phyloP scores from a whole-genome alignment of 2,329 filamentous ascomycete species.

The Cladobotryum protrusum region DNA sequence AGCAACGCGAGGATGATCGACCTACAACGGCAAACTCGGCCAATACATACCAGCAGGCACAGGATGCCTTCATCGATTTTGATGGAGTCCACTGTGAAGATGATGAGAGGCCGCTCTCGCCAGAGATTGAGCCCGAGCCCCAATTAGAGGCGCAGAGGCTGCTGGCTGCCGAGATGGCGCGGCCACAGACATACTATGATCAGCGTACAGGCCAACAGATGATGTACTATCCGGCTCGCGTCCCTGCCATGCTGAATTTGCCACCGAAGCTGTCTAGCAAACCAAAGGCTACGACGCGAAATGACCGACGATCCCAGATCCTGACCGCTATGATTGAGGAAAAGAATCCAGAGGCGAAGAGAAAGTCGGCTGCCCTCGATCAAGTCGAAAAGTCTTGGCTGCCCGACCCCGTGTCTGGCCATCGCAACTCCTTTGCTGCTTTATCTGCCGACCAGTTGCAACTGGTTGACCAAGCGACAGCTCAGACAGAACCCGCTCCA shows the following conservation, averaged over 20 bases:
- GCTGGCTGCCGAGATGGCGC: slow-evolving; percentile 9
- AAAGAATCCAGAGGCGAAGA: slow-evolving; percentile 13
- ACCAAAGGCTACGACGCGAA: slow-evolving; percentile 56
- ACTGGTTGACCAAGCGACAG: slow-evolving; percentile 11
- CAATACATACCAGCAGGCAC: slow-evolving; percentile 59
- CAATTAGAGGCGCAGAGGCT: not conserved
- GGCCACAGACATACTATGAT: slow-evolving; percentile 55
- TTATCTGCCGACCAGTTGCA: slow-evolving; percentile 23
- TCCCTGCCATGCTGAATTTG: slow-evolving; percentile 87
- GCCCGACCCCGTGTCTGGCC: slow-evolving; percentile 39
- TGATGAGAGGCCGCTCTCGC: slow-evolving; percentile 28
- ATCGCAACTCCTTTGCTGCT: slow-evolving; percentile 29
- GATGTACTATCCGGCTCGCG: slow-evolving; percentile 92
- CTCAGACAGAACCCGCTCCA: slow-evolving; percentile 4
- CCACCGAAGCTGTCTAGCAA: slow-evolving; percentile 79
- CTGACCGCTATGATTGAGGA: slow-evolving; percentile 51
- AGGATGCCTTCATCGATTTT: slow-evolving; percentile 70
- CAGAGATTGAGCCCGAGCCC: slow-evolving; percentile 14
- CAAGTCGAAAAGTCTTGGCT: slow-evolving; percentile 33
- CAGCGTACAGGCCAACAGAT: slow-evolving; percentile 68
- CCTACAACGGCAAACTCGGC: slow-evolving; percentile 46
- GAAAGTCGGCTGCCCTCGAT: slow-evolving; percentile 14
- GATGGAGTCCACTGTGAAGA: slow-evolving; percentile 72
- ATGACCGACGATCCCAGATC: slow-evolving; percentile 68
- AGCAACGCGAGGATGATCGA: slow-evolving; percentile 16